Evolutionary conservation across 2,329 filamentous ascomycete species (phyloP).

Genomic region (Cytospora piceicola): DNA sequence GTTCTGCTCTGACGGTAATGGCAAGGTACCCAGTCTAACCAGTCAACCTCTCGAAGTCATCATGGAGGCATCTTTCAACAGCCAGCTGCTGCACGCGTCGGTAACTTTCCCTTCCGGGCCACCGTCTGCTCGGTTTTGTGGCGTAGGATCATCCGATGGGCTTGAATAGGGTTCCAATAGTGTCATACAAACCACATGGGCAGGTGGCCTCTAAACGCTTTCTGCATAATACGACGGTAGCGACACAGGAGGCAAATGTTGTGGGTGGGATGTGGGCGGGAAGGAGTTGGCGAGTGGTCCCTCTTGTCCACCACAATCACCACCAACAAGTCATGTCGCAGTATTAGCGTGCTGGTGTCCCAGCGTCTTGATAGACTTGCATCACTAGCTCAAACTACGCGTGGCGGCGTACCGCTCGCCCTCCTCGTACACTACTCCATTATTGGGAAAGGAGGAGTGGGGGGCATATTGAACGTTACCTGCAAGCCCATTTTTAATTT

Average conservation of each 20-base stretch:
- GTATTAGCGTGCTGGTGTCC: not conserved
- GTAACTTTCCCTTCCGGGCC: not conserved
- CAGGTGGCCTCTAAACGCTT: too few relatives aligned
- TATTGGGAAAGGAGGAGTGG: not conserved
- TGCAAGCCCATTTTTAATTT: not conserved
- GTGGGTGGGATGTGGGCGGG: not conserved
- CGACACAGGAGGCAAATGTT: not conserved
- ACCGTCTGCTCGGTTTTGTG: not conserved
- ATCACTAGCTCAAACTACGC: constrained; percentile 19
- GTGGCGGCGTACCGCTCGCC: not conserved
- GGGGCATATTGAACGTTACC: not conserved
- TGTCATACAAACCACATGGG: too few relatives aligned
- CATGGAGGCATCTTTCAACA: not conserved
- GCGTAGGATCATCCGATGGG: too few relatives aligned
- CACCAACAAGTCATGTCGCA: constrained; percentile 3
- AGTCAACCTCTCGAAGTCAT: not conserved
- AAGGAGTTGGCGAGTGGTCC: constrained; percentile 13
- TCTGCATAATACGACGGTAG: too few relatives aligned
- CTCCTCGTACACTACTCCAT: constrained; percentile 7
- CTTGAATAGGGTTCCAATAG: too few relatives aligned
- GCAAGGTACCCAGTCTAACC: not conserved
- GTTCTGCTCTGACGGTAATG: not conserved
- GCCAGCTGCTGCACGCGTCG: not conserved
- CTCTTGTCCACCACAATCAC: not conserved
- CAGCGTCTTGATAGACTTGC: constrained; percentile 7